Percentiles rank a stretch among this genome's conserved stretches.
Evolutionary conservation across 495 filamentous ascomycete genomes (phyloP).

Genomic region (Tuber brumale): DNA sequence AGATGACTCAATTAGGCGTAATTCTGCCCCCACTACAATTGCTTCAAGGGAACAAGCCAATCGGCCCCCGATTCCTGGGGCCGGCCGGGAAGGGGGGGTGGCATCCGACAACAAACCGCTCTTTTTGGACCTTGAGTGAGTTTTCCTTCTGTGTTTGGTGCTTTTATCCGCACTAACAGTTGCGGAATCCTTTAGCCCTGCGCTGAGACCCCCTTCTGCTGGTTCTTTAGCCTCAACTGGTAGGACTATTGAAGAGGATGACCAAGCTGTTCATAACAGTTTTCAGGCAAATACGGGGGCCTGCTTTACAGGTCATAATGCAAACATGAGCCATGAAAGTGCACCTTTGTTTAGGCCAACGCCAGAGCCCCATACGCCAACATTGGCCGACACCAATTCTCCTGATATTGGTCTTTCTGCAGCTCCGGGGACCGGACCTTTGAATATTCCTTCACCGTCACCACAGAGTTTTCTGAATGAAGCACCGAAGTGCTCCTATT

Average conservation of each 20-base stretch:
- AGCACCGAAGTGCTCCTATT: conserved; percentile 39
- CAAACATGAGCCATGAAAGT: not conserved
- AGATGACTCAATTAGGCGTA: conserved; percentile 5
- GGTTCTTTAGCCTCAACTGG: conserved; percentile 28
- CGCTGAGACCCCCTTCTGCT: conserved; percentile 31
- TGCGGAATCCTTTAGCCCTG: conserved; percentile 14
- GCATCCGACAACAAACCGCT: not conserved
- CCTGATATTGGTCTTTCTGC: conserved; percentile 21
- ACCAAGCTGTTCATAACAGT: not conserved
- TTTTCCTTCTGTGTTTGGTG: conserved; percentile 8
- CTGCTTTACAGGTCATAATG: conserved; percentile 19
- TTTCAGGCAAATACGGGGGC: not conserved
- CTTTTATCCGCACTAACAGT: conserved; percentile 25
- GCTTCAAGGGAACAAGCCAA: conserved; percentile 9
- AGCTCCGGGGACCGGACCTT: conserved; percentile 4
- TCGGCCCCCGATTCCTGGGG: not conserved
- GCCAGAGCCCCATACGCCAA: conserved; percentile 21
- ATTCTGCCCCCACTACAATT: conserved; percentile 3
- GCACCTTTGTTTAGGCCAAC: conserved; percentile 30
- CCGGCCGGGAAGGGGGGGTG: conserved; percentile 9
- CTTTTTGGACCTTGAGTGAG: conserved; percentile 34
- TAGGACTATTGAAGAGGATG: conserved; percentile 29
- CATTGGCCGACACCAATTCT: conserved; percentile 9
- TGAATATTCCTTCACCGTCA: conserved; percentile 14
- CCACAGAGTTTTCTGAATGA: conserved; percentile 32